Conservation (phyloP, 805 yeast species). For the Nakazawaea populi region DNA sequence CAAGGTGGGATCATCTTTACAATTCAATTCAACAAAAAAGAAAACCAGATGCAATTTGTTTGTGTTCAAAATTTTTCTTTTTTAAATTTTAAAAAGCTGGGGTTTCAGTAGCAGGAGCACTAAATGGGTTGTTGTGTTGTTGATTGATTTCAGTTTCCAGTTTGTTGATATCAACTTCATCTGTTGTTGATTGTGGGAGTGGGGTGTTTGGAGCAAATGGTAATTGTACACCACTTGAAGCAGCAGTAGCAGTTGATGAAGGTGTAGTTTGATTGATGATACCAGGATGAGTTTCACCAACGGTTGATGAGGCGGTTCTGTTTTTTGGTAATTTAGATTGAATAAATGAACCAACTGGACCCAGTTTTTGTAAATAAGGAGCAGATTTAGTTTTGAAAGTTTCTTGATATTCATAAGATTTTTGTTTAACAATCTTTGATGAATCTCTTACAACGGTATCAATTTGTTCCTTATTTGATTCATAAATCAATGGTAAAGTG, state of each 20-base stretch:
- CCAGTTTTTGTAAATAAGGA: conserved; percentile 56
- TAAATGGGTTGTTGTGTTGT: not conserved
- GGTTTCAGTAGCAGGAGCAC: not conserved
- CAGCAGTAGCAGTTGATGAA: not conserved
- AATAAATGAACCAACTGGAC: conserved; percentile 61
- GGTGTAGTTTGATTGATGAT: conserved; percentile 1
- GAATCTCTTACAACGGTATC: conserved; percentile 52
- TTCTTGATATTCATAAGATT: conserved; percentile 37
- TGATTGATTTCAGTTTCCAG: conserved; percentile 7
- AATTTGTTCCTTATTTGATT: conserved; percentile 70
- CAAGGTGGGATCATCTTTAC: no score
- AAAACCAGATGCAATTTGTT: no score
- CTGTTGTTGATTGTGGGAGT: not conserved
- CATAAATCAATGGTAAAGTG: conserved; percentile 71
- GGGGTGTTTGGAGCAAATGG: conserved; percentile 6
- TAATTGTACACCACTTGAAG: conserved; percentile 8
- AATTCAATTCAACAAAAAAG: no score
- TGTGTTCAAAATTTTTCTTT: no score
- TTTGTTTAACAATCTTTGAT: conserved; percentile 41
- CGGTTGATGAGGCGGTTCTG: conserved; percentile 71
- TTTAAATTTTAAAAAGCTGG: not conserved
- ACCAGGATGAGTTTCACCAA: conserved; percentile 24
- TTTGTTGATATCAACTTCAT: conserved; percentile 10
- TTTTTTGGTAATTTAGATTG: conserved; percentile 47
- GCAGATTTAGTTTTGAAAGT: conserved; percentile 35